Evolutionary conservation across 73 alveolate species (phyloP), one percentile per base, ranked within the genome.

Genomic region (Symbiodinium natans): DNA sequence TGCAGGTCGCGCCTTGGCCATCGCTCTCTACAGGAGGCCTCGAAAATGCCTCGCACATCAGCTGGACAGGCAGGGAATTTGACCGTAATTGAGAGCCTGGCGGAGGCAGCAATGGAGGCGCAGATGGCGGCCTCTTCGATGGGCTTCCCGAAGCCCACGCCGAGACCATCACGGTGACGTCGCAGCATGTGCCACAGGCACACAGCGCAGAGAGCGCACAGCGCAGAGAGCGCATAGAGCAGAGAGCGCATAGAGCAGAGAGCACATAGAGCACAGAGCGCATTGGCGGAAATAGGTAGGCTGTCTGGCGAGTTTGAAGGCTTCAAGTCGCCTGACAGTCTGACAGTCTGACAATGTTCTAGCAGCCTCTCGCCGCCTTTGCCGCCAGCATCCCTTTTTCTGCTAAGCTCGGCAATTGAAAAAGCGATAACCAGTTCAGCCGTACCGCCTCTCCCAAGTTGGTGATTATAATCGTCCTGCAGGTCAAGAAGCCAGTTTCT

Each of bases 401-500:
- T n/a, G n/a, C n/a, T n/a, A n/a, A n/a, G n/a, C n/a, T n/a, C n/a
- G n/a, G n/a, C n/a, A n/a, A n/a, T n/a, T n/a, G n/a, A n/a, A n/a
- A n/a, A n/a, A n/a, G n/a, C n/a, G n/a, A n/a, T n/a, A n/a, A n/a
- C n/a, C n/a, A n/a, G n/a, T n/a, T n/a, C n/a, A n/a, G n/a, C n/a
- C n/a, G n/a, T n/a, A n/a, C n/a, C n/a, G n/a, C n/a, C n/a, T n/a
- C n/a, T n/a, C n/a, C 59, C 21, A 23, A 63, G 33, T 63, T 63
- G 36, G 29, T 52, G 71, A 4, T 0, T 52, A 23, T 36, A 15
- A 25, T 56, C 34, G 33, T n/a, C 31, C 54, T 19, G 68, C 41
- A 88, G 95, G 95, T 88, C 86, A 38, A 88, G 86, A 88, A 88
- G 36, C 95, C 95, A 36, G 95, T 63, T 54, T 38, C 95, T 88